These are phyloP conservation scores for Phytophthora sansomeana DNA, from an alignment of 352 stramenopile species.

Conservation along the genomic window DNA sequence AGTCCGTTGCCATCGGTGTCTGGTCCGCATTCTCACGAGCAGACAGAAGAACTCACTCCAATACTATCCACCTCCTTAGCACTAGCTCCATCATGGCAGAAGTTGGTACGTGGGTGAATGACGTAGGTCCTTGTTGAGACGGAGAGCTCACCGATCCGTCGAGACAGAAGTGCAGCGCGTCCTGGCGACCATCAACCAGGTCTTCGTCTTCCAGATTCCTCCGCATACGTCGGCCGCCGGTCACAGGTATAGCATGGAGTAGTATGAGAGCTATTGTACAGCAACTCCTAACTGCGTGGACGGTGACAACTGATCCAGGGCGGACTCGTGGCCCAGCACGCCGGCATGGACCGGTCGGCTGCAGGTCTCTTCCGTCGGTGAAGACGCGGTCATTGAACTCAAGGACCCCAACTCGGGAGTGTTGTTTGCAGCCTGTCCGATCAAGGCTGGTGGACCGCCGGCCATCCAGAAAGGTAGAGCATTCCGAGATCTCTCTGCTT, in stretches of 20 bases:
- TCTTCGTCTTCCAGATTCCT: conserved; percentile 78
- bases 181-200: conserved; percentile 72
- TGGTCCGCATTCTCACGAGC: background rate
- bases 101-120: conserved; percentile 24
- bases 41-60: background rate
- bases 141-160: background rate
- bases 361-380: conserved; percentile 67
- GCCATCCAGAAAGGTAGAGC: conserved; percentile 69
- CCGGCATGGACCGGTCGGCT: conserved; percentile 70
- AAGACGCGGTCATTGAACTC: conserved; percentile 68
- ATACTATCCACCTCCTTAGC: background rate
- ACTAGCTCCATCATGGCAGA: conserved; percentile 29
- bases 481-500: background rate
- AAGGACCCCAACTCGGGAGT: conserved; percentile 60
- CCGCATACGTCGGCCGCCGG: conserved; percentile 65
- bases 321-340: conserved; percentile 70
- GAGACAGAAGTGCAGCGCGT: conserved; percentile 60
- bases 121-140: background rate
- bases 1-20: background rate
- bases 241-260: conserved; percentile 43
- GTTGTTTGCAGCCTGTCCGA: conserved; percentile 70
- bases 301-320: conserved; percentile 29
- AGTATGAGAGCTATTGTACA: background rate
- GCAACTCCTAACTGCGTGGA: background rate
- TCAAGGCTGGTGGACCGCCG: conserved; percentile 62